Percentiles rank a stretch among this genome's conserved stretches.
Conservation (phyloP, 2,329 filamentous ascomycete genomes). For the Fusarium udum region DNA sequence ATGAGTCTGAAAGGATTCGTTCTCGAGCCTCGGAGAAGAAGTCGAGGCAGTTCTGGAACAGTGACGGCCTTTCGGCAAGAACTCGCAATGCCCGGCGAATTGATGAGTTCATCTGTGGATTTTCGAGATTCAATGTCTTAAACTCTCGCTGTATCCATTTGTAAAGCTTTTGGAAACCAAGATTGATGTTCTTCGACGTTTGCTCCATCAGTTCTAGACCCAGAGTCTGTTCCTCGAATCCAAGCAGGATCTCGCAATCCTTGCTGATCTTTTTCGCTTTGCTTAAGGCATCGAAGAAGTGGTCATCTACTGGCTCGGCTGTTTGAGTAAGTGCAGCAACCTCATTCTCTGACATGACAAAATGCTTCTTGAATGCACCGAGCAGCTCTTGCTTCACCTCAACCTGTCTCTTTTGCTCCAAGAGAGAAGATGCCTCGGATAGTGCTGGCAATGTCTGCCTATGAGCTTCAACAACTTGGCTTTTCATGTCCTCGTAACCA, state of each 20-base stretch:
- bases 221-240: slow-evolving; percentile 87
- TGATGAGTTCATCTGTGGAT: slow-evolving; percentile 86
- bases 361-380: slow-evolving; percentile 80
- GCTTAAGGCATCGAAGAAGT: slow-evolving; percentile 80
- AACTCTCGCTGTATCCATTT: slow-evolving; percentile 95
- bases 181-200: slow-evolving; percentile 85
- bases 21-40: slow-evolving; percentile 93
- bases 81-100: slow-evolving; percentile 87
- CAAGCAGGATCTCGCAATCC: slow-evolving; percentile 89
- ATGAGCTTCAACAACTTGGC: slow-evolving; percentile 78
- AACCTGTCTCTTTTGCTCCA: slow-evolving; percentile 76
- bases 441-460: slow-evolving; percentile 78
- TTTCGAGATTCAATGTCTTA: slow-evolving; percentile 90
- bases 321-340: slow-evolving; percentile 77
- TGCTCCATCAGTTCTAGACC: slow-evolving; percentile 93
- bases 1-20: slow-evolving; percentile 85
- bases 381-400: slow-evolving; percentile 84
- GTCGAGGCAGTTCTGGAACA: slow-evolving; percentile 94
- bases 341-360: slow-evolving; percentile 85
- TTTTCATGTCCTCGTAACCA: slow-evolving; percentile 82
- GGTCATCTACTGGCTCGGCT: slow-evolving; percentile 83
- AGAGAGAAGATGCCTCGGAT: slow-evolving; percentile 77
- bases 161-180: slow-evolving; percentile 94
- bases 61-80: slow-evolving; percentile 84
- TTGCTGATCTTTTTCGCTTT: slow-evolving; percentile 87